These are phyloP conservation scores for Helicostylum pulchrum DNA, from an alignment of 192 early-diverging fungal genomes.

Conservation along the genomic window DNA sequence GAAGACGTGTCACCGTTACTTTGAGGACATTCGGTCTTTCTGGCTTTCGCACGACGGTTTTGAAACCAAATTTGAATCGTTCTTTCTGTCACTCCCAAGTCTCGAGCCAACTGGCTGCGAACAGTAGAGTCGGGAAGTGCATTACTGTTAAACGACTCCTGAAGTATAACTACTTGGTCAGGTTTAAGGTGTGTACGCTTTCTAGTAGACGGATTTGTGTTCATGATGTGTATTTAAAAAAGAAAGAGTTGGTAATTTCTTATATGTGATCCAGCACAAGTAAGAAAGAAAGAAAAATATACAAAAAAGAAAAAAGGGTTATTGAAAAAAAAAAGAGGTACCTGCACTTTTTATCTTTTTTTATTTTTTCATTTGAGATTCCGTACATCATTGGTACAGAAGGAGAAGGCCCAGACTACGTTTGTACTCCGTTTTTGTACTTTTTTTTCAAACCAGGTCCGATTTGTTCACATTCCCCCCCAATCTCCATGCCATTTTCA, in stretches of 20 bases:
- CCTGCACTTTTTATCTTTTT: background rate
- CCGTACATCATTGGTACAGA: no score
- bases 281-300: slow-evolving; percentile 14
- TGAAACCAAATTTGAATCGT: slow-evolving; percentile 86
- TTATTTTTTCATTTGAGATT: background rate
- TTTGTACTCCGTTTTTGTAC: background rate
- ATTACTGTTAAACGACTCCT: slow-evolving; percentile 65
- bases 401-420: background rate
- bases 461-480: no score
- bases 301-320: slow-evolving; percentile 14
- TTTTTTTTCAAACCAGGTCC: background rate
- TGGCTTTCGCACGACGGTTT: slow-evolving; percentile 74
- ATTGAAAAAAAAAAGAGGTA: slow-evolving; percentile 10
- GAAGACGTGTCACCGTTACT: slow-evolving; percentile 11
- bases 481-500: no score
- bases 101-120: slow-evolving; percentile 58
- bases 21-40: slow-evolving; percentile 43
- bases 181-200: slow-evolving; percentile 63
- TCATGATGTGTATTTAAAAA: slow-evolving; percentile 10
- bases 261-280: slow-evolving; percentile 17
- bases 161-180: slow-evolving; percentile 59
- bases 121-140: slow-evolving; percentile 63
- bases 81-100: slow-evolving; percentile 63
- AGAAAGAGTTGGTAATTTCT: background rate
- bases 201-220: slow-evolving; percentile 12